Base-by-base conservation (phyloP, 1,284 basidiomycete species). In the Ceratorhiza oryzae-sativae region DNA sequence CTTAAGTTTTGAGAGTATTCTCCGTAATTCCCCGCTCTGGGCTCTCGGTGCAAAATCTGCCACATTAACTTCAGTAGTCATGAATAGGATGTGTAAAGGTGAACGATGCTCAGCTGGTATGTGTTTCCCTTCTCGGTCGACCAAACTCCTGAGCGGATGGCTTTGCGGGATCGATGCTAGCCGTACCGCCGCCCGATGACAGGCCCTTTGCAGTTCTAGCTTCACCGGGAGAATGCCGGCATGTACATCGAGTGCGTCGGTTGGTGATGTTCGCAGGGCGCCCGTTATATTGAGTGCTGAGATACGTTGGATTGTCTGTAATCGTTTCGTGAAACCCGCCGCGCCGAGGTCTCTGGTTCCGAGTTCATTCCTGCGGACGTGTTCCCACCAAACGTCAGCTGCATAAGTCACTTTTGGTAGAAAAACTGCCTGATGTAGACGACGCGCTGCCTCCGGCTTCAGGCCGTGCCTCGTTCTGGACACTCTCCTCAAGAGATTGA, bases 371-470 rank as follows among this genome's bases (percentile, higher is more conserved):
- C 23, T 42, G 18, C 39, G 18, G 30, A 63, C 51, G 1, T 20
- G 27, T 23, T 68, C 53, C 65, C 65, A 68, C 65, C 65, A 68
- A 23, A 68, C 41, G 25, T 68, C 65, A 27, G 65, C 65, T 1
- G 65, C 53, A 27, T 68, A 68, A 0, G 53, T 58, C 0, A 68
- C 65, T 58, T 58, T 56, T 1, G 41, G 49, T 5, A 68, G 8
- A 13, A 68, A 68, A 5, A 58, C 36, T 9, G 20, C 30, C 20
- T 68, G 49, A 23, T 56, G 65, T 4, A 68, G 39, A 13, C 65
- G n/a, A 2, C 30, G 18, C n/a, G 65, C 53, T 0, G 65, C 36
- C 27, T 56, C 27, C 6, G 53, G 51, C 27, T 45, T 58, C 34
- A 68, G 27, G 1, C 65, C 51, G 18, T 46, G 49, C 1, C 25